These are phyloP conservation scores for Ochetophila trinervis DNA, from an alignment of 306 rosid species.

Conservation along the genomic window DNA sequence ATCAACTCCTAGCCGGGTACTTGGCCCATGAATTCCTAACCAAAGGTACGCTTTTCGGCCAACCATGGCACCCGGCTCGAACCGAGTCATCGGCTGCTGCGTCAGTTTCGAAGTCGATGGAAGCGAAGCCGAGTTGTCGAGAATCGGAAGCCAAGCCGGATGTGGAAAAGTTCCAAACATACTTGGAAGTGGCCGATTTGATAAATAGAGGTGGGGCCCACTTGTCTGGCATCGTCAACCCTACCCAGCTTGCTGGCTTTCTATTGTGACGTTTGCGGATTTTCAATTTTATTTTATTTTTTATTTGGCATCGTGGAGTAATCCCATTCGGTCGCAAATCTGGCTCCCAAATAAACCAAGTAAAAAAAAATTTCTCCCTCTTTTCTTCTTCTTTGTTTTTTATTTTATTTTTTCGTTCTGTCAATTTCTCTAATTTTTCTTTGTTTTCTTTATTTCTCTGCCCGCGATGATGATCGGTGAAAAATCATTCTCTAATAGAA, in stretches of 20 bases:
- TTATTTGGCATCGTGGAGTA: constrained; percentile 32
- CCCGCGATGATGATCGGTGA: too few species aligned
- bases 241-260: constrained; percentile 68
- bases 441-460: neutral
- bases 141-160: constrained; percentile 23
- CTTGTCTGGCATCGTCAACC: constrained; percentile 72
- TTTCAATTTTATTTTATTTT: neutral
- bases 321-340: constrained; percentile 19
- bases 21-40: constrained; percentile 85
- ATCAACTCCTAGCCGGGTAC: constrained; percentile 72
- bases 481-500: too few species aligned
- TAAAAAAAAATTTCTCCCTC: constrained; percentile 6
- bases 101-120: neutral
- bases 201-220: constrained; percentile 58
- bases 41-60: constrained; percentile 70
- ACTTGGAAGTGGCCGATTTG: constrained; percentile 64
- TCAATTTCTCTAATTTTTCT: neutral
- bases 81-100: constrained; percentile 6
- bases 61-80: constrained; percentile 46
- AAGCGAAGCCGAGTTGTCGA: constrained; percentile 8
- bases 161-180: constrained; percentile 39
- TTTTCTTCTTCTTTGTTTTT: neutral
- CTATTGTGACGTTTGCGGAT: constrained; percentile 46
- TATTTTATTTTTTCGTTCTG: neutral
- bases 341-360: neutral